These are phyloP conservation scores for Davidsoniella neocaledoniae DNA, from an alignment of 2,329 filamentous ascomycete species.

Conservation along the genomic window DNA sequence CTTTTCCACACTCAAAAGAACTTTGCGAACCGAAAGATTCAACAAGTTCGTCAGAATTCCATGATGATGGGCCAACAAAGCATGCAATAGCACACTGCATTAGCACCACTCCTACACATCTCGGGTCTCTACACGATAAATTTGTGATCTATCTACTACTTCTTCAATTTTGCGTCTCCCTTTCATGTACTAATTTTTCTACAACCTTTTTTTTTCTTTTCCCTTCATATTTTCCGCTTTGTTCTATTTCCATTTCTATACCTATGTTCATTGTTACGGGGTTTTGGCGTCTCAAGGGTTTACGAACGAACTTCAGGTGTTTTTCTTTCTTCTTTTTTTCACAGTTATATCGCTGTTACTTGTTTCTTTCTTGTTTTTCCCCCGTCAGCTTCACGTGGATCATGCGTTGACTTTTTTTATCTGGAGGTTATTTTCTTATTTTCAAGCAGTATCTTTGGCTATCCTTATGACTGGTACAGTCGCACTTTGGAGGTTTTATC, in stretches of 20 bases:
- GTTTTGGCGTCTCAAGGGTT: slow-evolving; percentile 2
- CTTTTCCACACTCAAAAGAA: slow-evolving; percentile 22
- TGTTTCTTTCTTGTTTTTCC: not conserved
- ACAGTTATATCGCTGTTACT: slow-evolving; percentile 10
- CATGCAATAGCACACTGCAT: slow-evolving; percentile 20
- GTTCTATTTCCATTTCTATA: slow-evolving; percentile 1
- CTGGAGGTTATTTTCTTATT: too few species aligned
- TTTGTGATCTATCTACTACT: not conserved
- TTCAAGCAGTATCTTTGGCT: too few species aligned
- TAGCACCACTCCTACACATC: too few species aligned
- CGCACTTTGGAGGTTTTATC: too few species aligned
- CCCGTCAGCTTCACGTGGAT: not conserved
- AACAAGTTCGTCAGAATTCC: slow-evolving; percentile 23
- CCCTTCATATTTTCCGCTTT: slow-evolving; percentile 5
- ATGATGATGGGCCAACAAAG: slow-evolving; percentile 34
- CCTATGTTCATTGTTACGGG: not conserved
- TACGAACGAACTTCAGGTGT: not conserved
- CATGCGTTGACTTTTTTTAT: too few species aligned
- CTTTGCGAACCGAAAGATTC: slow-evolving; percentile 20
- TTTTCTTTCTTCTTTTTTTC: not conserved
- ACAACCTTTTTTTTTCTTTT: not conserved
- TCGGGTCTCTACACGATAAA: too few species aligned
- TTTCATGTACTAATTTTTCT: not conserved
- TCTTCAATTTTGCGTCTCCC: not conserved
- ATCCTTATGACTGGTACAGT: too few species aligned